A percentile compares a stretch with the other conserved stretches of the same genome.
phyloP scores from a whole-genome alignment of 2,329 filamentous ascomycete genomes.

The Alternaria sp. region DNA sequence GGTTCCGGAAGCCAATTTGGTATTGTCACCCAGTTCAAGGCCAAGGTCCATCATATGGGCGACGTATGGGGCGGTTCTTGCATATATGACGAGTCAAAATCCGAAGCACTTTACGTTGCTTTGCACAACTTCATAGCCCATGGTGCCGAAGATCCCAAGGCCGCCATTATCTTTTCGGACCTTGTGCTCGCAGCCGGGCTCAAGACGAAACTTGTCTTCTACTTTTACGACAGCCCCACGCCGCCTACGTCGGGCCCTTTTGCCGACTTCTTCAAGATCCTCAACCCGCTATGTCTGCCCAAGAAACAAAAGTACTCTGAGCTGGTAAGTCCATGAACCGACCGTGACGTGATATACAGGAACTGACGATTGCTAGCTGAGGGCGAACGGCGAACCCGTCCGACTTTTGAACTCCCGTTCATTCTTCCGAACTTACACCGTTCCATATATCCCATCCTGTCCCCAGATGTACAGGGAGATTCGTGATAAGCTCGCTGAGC shows the following conservation, averaged over 20 bases:
- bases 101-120: conserved; percentile 42
- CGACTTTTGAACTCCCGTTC: conserved; percentile 23
- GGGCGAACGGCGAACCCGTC: conserved; percentile 24
- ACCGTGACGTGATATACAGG: not conserved
- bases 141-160: conserved; percentile 35
- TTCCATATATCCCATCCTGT: conserved; percentile 36
- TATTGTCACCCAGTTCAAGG: conserved; percentile 38
- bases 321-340: conserved; percentile 30
- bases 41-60: conserved; percentile 35
- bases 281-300: conserved; percentile 28
- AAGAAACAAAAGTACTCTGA: conserved; percentile 44
- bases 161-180: conserved; percentile 35
- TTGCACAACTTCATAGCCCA: conserved; percentile 45
- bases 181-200: conserved; percentile 16
- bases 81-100: conserved; percentile 41
- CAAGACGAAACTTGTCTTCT: conserved; percentile 25
- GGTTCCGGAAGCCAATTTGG: conserved; percentile 40
- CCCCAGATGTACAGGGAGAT: conserved; percentile 50
- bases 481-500: conserved; percentile 36
- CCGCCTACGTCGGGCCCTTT: conserved; percentile 45
- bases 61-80: conserved; percentile 53
- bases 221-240: conserved; percentile 35
- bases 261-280: conserved; percentile 46
- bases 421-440: conserved; percentile 38
- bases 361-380: conserved; percentile 20